Percentiles rank a stretch among this genome's conserved stretches.
Evolutionary conservation across 495 filamentous ascomycete genomes (phyloP).

Genomic region (Podospora pseudopauciseta): DNA sequence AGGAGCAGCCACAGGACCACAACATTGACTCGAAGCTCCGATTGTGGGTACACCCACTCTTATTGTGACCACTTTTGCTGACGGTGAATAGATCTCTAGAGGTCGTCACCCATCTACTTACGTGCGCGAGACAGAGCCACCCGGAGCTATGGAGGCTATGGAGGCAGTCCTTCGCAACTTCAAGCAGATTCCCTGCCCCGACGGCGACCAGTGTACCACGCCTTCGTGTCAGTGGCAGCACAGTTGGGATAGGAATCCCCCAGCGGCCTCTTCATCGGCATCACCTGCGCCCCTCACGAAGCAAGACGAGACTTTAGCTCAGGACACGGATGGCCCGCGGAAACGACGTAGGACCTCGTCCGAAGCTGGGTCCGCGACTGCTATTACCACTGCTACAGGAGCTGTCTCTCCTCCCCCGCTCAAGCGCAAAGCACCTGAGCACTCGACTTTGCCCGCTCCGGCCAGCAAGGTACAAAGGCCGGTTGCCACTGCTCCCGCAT

Average conservation of each 20-base stretch:
- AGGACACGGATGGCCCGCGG: slow-evolving; percentile 25
- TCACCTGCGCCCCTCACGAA: slow-evolving; percentile 1
- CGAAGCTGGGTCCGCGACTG: slow-evolving; percentile 15
- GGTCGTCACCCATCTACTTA: not conserved
- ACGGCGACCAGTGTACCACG: slow-evolving; percentile 45
- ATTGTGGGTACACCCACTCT: not conserved
- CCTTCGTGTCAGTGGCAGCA: slow-evolving; percentile 44
- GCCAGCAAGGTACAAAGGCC: not conserved
- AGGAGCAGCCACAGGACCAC: not conserved
- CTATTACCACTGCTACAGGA: not conserved
- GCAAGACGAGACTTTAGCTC: not conserved
- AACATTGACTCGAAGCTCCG: not conserved
- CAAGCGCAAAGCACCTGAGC: slow-evolving; percentile 25
- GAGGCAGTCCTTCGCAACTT: slow-evolving; percentile 64
- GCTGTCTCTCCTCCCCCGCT: slow-evolving; percentile 13
- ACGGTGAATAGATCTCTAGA: not conserved
- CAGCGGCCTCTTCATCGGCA: not conserved
- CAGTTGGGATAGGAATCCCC: slow-evolving; percentile 30
- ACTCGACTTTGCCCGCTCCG: not conserved
- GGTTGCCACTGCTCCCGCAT: not conserved
- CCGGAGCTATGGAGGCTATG: slow-evolving; percentile 45
- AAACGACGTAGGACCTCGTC: slow-evolving; percentile 31
- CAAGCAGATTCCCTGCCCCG: slow-evolving; percentile 61
- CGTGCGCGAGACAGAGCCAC: not conserved
- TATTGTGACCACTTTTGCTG: not conserved